Conservation (phyloP, 2,329 filamentous ascomycete genomes). For the Arthrobotrys entomopaga region DNA sequence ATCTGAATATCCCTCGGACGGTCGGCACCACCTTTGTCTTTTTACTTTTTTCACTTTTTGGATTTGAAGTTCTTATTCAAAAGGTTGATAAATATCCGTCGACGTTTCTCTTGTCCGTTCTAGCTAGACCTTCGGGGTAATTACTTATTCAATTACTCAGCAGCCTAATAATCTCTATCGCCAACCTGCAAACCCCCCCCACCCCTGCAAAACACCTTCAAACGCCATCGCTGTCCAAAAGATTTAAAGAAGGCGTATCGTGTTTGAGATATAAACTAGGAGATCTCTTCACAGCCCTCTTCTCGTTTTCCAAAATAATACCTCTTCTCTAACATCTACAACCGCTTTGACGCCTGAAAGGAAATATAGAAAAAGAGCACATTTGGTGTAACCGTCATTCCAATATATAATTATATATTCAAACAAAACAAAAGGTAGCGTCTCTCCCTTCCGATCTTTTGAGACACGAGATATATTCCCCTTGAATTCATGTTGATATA, state of each 20-base stretch:
- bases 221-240: neutral
- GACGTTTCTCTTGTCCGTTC: conserved; percentile 3
- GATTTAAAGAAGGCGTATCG: neutral
- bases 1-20: conserved; percentile 39
- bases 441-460: too few species aligned
- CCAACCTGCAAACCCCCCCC: conserved; percentile 7
- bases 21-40: conserved; percentile 35
- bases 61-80: conserved; percentile 7
- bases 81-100: conserved; percentile 1
- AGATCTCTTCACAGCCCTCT: neutral
- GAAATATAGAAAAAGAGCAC: too few species aligned
- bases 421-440: too few species aligned
- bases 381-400: too few species aligned
- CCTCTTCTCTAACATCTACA: too few species aligned
- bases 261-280: conserved; percentile 1
- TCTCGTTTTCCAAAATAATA: too few species aligned
- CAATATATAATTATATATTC: too few species aligned
- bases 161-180: conserved; percentile 14
- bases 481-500: too few species aligned
- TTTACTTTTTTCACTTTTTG: neutral
- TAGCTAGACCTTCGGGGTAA: conserved; percentile 5
- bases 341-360: too few species aligned
- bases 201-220: conserved; percentile 27
- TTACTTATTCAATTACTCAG: conserved; percentile 52
- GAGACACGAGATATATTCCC: neutral